phyloP scores from a whole-genome alignment of 139 green algal genomes.

The Limnomonas spitsbergensis region DNA sequence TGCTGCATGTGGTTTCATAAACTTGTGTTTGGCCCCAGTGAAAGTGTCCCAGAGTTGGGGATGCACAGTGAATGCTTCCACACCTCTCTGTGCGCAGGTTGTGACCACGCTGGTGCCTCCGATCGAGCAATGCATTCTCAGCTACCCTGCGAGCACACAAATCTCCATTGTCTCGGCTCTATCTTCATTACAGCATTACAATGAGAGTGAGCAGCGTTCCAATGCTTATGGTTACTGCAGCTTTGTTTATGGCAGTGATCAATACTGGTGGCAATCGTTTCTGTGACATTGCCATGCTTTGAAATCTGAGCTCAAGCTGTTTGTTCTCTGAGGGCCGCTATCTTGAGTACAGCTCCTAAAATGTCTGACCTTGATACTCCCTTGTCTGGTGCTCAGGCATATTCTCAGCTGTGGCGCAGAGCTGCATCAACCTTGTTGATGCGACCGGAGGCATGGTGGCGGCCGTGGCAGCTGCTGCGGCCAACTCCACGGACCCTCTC shows the following conservation, averaged over 20 bases:
- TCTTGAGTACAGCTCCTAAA: too few species aligned
- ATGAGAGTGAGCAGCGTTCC: not conserved
- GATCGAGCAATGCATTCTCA: not conserved
- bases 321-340: too few species aligned
- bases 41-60: not conserved
- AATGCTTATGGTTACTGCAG: not conserved
- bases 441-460: not conserved
- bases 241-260: not conserved
- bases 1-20: not conserved
- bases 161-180: not conserved
- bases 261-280: not conserved
- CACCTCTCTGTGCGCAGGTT: too few species aligned
- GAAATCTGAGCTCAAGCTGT: too few species aligned
- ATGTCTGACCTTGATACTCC: too few species aligned
- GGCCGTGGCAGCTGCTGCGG: not conserved
- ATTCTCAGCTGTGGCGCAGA: not conserved
- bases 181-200: not conserved
- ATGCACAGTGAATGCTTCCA: too few species aligned
- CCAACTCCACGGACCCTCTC: too few species aligned
- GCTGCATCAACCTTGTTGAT: not conserved
- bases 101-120: not conserved
- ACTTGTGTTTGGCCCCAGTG: not conserved
- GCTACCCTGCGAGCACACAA: not conserved
- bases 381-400: not conserved
- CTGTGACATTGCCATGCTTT: not conserved